Percentiles rank a stretch among this genome's conserved stretches.
Conservation (phyloP, 257 asterid genomes). For the Plantago ovata region DNA sequence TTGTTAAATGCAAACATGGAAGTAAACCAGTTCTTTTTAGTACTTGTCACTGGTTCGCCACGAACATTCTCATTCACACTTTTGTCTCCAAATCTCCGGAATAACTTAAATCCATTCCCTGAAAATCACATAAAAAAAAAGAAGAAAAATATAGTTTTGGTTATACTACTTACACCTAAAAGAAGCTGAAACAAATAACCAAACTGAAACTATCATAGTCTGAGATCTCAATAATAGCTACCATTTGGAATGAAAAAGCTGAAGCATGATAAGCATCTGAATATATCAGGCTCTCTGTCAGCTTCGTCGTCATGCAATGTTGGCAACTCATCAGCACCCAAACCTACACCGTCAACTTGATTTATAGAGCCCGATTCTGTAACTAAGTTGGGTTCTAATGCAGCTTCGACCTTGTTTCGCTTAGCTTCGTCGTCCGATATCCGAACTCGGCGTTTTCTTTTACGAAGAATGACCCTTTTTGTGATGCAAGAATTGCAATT, state of each 20-base stretch:
- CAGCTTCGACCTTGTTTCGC: slow-evolving; percentile 40
- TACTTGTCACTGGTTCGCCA: slow-evolving; percentile 32
- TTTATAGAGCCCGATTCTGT: slow-evolving; percentile 1
- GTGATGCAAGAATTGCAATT: slow-evolving; percentile 92
- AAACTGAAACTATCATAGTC: neutral
- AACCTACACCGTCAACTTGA: slow-evolving; percentile 23
- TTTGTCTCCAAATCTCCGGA: slow-evolving; percentile 36
- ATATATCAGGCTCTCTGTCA: slow-evolving; percentile 53
- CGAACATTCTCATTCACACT: slow-evolving; percentile 24
- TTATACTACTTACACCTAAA: no score
- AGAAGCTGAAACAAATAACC: neutral
- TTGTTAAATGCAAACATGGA: slow-evolving; percentile 40
- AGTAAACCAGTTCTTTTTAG: slow-evolving; percentile 51
- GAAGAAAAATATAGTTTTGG: neutral
- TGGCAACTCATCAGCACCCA: neutral
- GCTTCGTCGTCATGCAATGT: slow-evolving; percentile 26
- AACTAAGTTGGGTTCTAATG: slow-evolving; percentile 12
- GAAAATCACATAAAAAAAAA: slow-evolving; percentile 22
- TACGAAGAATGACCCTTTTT: slow-evolving; percentile 71
- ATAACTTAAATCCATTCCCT: slow-evolving; percentile 60
- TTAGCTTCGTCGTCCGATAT: slow-evolving; percentile 41
- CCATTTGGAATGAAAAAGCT: slow-evolving; percentile 78
- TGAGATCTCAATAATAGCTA: slow-evolving; percentile 21
- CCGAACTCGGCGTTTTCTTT: slow-evolving; percentile 59
- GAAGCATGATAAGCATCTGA: slow-evolving; percentile 94